Evolutionary conservation across 169 alveolate genomes (phyloP).

Genomic region (Amoebophrya sp.): DNA sequence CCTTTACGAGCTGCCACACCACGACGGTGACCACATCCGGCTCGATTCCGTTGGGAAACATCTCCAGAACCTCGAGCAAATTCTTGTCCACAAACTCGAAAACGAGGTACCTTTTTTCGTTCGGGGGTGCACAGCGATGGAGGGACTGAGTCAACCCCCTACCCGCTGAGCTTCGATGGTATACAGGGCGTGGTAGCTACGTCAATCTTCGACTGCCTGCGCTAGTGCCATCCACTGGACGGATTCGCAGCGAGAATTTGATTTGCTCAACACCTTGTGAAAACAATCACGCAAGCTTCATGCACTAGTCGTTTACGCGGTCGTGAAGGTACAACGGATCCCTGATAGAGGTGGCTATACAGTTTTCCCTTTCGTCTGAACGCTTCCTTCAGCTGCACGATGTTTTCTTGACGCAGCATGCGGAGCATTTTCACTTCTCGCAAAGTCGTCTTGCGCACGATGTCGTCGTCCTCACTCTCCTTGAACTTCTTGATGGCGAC

Average conservation of each 20-base stretch:
- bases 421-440: slow-evolving; percentile 76
- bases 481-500: slow-evolving; percentile 86
- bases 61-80: slow-evolving; percentile 67
- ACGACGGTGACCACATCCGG: slow-evolving; percentile 56
- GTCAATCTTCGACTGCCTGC: too few relatives aligned
- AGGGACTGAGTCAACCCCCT: too few relatives aligned
- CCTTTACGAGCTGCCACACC: slow-evolving; percentile 68
- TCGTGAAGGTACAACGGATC: not conserved
- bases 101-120: slow-evolving; percentile 60
- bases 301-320: too few relatives aligned
- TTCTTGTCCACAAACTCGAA: slow-evolving; percentile 71
- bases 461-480: slow-evolving; percentile 66
- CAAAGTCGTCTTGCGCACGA: slow-evolving; percentile 62
- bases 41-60: slow-evolving; percentile 45
- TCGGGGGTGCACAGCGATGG: too few relatives aligned
- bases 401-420: slow-evolving; percentile 58
- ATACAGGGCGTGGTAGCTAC: too few relatives aligned
- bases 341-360: not conserved
- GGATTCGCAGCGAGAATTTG: too few relatives aligned
- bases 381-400: slow-evolving; percentile 72
- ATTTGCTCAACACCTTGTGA: too few relatives aligned
- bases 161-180: too few relatives aligned
- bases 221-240: too few relatives aligned
- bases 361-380: slow-evolving; percentile 39
- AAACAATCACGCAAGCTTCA: too few relatives aligned